Evolutionary conservation across 1,284 basidiomycete species (phyloP).

Genomic region (Meripilus lineatus): DNA sequence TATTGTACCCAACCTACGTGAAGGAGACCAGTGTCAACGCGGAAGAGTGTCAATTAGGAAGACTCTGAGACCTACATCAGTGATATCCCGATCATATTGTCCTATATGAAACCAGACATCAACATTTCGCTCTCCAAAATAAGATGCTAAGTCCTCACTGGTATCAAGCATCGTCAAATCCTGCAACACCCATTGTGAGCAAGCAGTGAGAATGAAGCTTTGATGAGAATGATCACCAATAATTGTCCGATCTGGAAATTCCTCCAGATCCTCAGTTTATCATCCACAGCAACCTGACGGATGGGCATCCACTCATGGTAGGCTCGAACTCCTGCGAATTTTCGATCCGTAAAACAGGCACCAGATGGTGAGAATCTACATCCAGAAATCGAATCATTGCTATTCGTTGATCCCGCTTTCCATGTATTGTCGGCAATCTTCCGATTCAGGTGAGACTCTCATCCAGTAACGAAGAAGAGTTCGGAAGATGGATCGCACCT

Average conservation of each 20-base stretch:
- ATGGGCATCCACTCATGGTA: conserved; percentile 75
- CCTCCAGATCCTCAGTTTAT: conserved; percentile 63
- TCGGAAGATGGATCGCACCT: conserved; percentile 25
- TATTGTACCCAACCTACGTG: conserved; percentile 56
- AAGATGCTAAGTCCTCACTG: too few species aligned
- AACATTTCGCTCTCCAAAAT: too few species aligned
- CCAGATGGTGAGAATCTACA: conserved; percentile 53
- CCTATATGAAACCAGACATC: too few species aligned
- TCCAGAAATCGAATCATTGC: conserved; percentile 53
- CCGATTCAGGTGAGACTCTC: too few species aligned
- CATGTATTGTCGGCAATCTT: conserved; percentile 60
- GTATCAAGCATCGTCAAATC: conserved; percentile 64
- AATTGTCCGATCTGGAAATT: conserved; percentile 63
- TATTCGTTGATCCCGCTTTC: conserved; percentile 61
- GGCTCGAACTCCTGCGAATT: conserved; percentile 56
- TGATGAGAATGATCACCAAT: conserved; percentile 22
- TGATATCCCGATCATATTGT: conserved; percentile 61
- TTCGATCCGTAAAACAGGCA: conserved; percentile 59
- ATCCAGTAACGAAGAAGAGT: conserved; percentile 2
- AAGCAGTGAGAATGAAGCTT: too few species aligned
- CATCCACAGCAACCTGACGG: conserved; percentile 54
- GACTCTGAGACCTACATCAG: conserved; percentile 45
- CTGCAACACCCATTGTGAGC: too few species aligned
- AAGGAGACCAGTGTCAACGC: not conserved
- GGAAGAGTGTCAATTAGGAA: not conserved